Percentiles rank a stretch among this genome's conserved stretches.
Conservation (phyloP, 495 filamentous ascomycete species). For the Copromyces sp. region DNA sequence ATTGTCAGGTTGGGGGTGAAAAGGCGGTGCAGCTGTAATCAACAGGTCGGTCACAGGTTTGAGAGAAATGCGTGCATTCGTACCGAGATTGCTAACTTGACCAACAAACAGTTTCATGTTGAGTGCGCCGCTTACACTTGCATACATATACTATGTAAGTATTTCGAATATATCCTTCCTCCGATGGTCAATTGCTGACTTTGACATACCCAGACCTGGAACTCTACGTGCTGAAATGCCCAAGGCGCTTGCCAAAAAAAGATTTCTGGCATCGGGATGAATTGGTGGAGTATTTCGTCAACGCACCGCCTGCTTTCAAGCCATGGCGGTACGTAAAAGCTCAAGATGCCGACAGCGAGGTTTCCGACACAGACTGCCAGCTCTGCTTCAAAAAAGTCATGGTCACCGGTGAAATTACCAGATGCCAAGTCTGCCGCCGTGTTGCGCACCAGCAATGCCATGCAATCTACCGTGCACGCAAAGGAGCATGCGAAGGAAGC, state of each 20-base stretch:
- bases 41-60: not conserved
- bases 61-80: not conserved
- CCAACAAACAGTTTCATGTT: too few species aligned
- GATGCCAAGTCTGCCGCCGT: not conserved
- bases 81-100: not conserved
- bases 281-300: not conserved
- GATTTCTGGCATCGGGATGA: rapidly evolving
- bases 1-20: not conserved
- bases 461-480: not conserved
- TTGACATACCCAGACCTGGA: not conserved
- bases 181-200: not conserved
- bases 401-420: not conserved
- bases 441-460: not conserved
- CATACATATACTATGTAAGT: not conserved
- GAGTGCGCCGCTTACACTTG: not conserved
- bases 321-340: not conserved
- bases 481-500: not conserved
- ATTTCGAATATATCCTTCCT: not conserved
- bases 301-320: not conserved
- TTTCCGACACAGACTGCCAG: not conserved
- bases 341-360: not conserved
- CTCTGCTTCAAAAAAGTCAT: not conserved
- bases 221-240: not conserved
- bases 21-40: not conserved
- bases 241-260: not conserved